Base-by-base conservation (phyloP, 768 basidiomycete genomes). In the Porpolomopsis calyptriformis region DNA sequence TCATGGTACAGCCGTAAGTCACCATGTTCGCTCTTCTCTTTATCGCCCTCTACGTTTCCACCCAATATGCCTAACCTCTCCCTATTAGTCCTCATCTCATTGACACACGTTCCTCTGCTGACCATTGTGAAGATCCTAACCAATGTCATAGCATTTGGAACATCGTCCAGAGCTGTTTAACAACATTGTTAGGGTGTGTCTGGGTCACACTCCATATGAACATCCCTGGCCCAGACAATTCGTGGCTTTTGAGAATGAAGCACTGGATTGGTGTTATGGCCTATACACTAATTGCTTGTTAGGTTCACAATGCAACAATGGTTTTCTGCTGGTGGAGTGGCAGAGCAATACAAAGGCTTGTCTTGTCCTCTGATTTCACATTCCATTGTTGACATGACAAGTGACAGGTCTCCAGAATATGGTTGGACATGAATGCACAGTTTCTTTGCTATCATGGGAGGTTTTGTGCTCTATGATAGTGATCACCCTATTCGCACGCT, bases 181-280 rank as follows among this genome's bases (percentile, higher is more conserved):
- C 49, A 4, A 57, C 56, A 1, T 49, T 62, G 2, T 55, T 60
- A 14, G 41, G 55, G 1, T 61, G 57, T 34, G 54, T 49, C 3
- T 62, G 56, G 55, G 44, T 52, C 8, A 46, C 60, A 10, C 45
- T 59, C 8, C 58, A 62, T 37, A 60, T 58, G 0, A 59, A 63
- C 29, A 49, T 61, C 16, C 61, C 54, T 0, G 35, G 27, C 5
- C 16, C 49, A 1, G 10, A 16, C 4, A 34, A 33, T 29, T 38
- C 27, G 12, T 23, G 18, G 24, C 11, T 25, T 11, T 22, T 24
- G 3, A 22, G 23, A 36, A 12, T 39, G 2, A 1, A 35, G 1
- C 45, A 25, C 2, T 51, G 52, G 3, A 25, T 54, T 22, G 39
- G 46, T 5, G 46, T 54, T 1, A 56, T 57, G 33, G 3, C 51